Evolutionary conservation across 805 yeast species (phyloP), one percentile per base, ranked within the genome.

Genomic region (Danielia reshetovae): DNA sequence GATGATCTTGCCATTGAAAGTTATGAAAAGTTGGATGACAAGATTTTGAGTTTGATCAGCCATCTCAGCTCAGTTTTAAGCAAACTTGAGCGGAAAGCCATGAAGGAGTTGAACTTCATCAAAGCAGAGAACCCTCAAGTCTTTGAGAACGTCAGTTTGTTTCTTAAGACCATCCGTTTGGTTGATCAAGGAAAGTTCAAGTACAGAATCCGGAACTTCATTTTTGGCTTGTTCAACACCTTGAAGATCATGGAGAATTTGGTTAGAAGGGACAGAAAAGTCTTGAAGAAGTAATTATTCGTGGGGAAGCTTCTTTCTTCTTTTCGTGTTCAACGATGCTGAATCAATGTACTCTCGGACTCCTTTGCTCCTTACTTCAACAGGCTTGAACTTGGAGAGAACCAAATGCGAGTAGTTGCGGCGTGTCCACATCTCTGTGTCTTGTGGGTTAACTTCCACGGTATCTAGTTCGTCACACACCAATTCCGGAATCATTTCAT

Each of bases 171-270:
- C 65, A 32, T 65, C 67, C 58, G 68, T 60, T 35, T 69, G 65
- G 48, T 70, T 69, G 70, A 83, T 68, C 45, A 65, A 56, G 54
- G 87, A 60, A 66, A 72, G 70, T 84, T 77, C 56, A 74, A 80
- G 43, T 77, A 74, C 34, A 74, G 75, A 4, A 77, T 76, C 13
- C 62, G 95, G 24, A 69, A 76, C 43, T 81, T 79, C 49, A 62
- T 87, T 11, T 72, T 81, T 48, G 89, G 80, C 27, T 60, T 83
- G 34, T 43, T 57, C 16, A 73, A 75, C 35, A 72, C 73, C 43
- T 64, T 71, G 9, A 63, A 63, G 21, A 62, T 78, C 28, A 58
- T 82, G 52, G 85, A 79, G 39, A 57, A 57, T 9, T 45, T 79
- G 32, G 65, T 76, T 23, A 68, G 62, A 49, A 60, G 68, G 32